Evolutionary conservation across 257 asterid species (phyloP), one percentile per base, ranked within the genome.

Genomic region (Forsythia suspensa): DNA sequence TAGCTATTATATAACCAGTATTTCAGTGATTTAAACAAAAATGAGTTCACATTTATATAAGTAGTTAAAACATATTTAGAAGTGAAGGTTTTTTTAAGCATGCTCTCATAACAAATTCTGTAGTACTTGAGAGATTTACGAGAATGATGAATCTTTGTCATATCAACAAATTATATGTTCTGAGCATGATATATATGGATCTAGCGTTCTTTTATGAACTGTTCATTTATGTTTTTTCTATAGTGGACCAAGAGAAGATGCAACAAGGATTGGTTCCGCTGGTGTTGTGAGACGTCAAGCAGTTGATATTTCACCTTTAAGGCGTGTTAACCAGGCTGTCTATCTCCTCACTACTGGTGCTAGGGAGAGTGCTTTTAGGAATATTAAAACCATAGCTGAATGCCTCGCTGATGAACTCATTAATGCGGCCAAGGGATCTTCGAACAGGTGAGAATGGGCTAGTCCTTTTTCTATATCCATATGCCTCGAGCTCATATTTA

Each of bases 201-300:
- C 34, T 29, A 29, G 34, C 34, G 34, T 1, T 29, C 34, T 29
- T 4, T 44, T 29, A 43, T 43, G 2, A 16, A 10, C 36, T 80
- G 65, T 42, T 18, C 1, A 2, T 70, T 39, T 13, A 70, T 71
- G 44, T 48, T 4, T 18, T 52, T 59, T 12, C 43, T 81, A 43
- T 79, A 92, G 94, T 88, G 97, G 96, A 34, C 97, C 97, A 51
- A 86, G 96, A 43, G 97, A 91, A 87, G 96, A 92, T 81, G 96
- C 97, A 0, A 92, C 97, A 7, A 91, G 96, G 80, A 91, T 92
- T 77, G 97, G 96, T 46, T 91, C 96, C 16, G 95, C 96, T 80
- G 96, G 97, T 87, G 95, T 92, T 71, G 97, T 92, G 78, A 92
- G 96, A 68, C 92, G 96, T 73, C 96, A 91, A 59, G 97, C 96